Evolutionary conservation across 768 basidiomycete genomes (phyloP), one percentile per base, ranked within the genome.

Genomic region (Lactarius sanguifluus): DNA sequence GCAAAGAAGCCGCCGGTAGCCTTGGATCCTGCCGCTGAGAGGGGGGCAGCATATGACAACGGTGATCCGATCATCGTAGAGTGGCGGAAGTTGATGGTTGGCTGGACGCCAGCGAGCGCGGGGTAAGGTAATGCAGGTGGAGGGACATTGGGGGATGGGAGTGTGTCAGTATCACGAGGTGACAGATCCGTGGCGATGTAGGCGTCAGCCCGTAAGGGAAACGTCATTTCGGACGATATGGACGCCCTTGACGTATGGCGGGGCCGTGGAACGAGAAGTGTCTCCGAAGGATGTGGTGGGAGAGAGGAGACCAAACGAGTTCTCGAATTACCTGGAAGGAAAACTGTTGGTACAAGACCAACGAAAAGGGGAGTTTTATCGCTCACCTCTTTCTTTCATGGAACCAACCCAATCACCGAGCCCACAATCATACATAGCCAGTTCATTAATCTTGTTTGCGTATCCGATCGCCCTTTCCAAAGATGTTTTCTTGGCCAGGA

Each of bases 401-500:
- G 83, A 81, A 45, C 78, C 69, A 30, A 93, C 76, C 94, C 94
- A 96, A n/a, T 89, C 86, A 23, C 79, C 78, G 61, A 95, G 77
- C 38, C 93, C 92, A 70, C 89, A 89, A 71, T 93, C 90, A 72
- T 85, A 86, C 67, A 81, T 78, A 62, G 85, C 85, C 23, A 96
- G 75, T 73, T 94, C 91, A 72, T 92, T 92, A 69, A 95, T 91
- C 79, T 94, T 95, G 70, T 80, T 78, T 30, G 90, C 88, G 71
- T 95, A 96, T 43, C 86, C 84, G 28, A 78, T 73, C 66, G 88
- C 90, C 57, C 93, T 82, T 71, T 94, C 93, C 5, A 84, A 66
- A 2, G 88, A 71, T 34, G 81, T 86, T 69, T 79, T 83, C 75
- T 82, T 81, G 16, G 76, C 73, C 36, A 80, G 71, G 4, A 95